Conservation (phyloP, 495 filamentous ascomycete genomes). For the Tetracladium setigerum region DNA sequence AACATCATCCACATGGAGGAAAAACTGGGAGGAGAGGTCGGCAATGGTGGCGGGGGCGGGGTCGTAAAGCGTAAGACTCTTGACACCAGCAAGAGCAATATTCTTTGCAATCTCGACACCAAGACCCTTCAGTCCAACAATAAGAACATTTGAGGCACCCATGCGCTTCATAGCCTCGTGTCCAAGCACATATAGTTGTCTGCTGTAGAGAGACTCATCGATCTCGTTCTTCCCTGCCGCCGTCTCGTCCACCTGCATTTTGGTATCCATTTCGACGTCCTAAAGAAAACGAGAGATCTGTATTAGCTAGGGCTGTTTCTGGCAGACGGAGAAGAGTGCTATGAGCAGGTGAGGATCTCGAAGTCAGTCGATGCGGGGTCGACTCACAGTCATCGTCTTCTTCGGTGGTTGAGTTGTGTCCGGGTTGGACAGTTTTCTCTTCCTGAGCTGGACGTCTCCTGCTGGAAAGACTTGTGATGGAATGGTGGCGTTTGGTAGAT, state of each 20-base stretch:
- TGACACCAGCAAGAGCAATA: slow-evolving; percentile 89
- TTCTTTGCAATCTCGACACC: slow-evolving; percentile 99
- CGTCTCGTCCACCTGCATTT: slow-evolving; percentile 72
- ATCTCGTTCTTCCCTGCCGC: slow-evolving; percentile 49
- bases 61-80: slow-evolving; percentile 76
- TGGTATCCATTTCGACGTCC: slow-evolving; percentile 57
- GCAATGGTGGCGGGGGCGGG: slow-evolving; percentile 72
- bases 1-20: slow-evolving; percentile 80
- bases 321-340: no score
- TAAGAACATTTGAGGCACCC: slow-evolving; percentile 89
- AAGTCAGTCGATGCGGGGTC: neutral
- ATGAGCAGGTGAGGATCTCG: neutral
- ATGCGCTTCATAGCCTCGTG: slow-evolving; percentile 99
- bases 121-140: slow-evolving; percentile 86
- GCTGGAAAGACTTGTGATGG: slow-evolving; percentile 12
- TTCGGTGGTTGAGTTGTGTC: slow-evolving; percentile 66
- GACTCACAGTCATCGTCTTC: slow-evolving; percentile 50
- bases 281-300: slow-evolving; percentile 3
- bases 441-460: slow-evolving; percentile 55
- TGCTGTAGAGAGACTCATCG: slow-evolving; percentile 95
- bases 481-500: slow-evolving; percentile 21
- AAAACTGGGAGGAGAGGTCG: slow-evolving; percentile 94
- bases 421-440: slow-evolving; percentile 79
- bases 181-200: slow-evolving; percentile 95
- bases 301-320: no score